Base-by-base conservation (phyloP, 192 early-diverging fungal genomes). In the Dissophora globulifera region DNA sequence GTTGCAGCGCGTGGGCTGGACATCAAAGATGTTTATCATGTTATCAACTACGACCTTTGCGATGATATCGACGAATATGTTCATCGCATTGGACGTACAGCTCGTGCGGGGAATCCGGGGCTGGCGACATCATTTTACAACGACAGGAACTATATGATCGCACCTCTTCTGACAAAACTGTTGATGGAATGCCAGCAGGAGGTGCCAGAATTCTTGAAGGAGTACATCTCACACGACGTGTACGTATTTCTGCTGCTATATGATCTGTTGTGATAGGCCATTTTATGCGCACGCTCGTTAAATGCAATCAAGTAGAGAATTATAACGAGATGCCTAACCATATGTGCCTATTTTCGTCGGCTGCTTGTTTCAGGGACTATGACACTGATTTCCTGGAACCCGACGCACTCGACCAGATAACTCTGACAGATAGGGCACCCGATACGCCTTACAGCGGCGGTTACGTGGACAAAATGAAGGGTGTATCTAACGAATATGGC, bases 1-100 rank as follows among this genome's bases (percentile, higher is more conserved):
- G 91, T 96, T 10, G 93, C 94, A 23, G 89, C 93, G 13, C 87
- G 94, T 58, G 94, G 94, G 64, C 69, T 95, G 26, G 94, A 95
- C 69, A 93, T 95, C 58, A 89, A 90, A 52, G 90, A 94, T 76
- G 87, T 95, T 9, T 79, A 84, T 26, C 93, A 95, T 79, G 93
- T 95, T 38, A 88, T 95, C 72, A 94, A 94, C 80, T 95, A 91
- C 64, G 94, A 95, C 63, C 79, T 95, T 26, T 90, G 91, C 43
- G 81, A 82, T 20, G 90, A 94, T 58, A 93, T 94, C 72, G 93
- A 95, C 50, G 94, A 94, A 63, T 92, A 91, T 70, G 86, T 95
- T 30, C 94, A 95, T 75, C 90, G 93, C 32, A 94, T 94, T 64
- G 94, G 94, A 57, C 79, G 72, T 0, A 88, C 88, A 43, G 88